Evolutionary conservation across 768 basidiomycete species (phyloP).

Genomic region (Tulasnella sp.): DNA sequence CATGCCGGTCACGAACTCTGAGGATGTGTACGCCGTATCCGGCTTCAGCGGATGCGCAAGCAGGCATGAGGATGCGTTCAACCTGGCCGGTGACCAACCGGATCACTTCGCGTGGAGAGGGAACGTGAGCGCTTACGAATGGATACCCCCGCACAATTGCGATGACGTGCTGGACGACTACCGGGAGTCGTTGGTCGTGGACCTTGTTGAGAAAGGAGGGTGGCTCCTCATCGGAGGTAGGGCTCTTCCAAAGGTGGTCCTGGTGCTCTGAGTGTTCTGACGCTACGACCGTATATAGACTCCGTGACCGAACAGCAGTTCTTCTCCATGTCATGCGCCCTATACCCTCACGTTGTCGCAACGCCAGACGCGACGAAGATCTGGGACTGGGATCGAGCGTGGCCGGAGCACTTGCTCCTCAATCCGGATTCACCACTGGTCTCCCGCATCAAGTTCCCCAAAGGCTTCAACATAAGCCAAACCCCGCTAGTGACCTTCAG

Average conservation of each 20-base stretch:
- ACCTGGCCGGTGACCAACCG: conserved; percentile 16
- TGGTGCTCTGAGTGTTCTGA: too few relatives aligned
- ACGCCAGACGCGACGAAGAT: conserved; percentile 54
- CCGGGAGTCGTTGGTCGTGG: conserved; percentile 51
- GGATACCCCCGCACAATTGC: neutral
- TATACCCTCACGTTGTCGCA: conserved; percentile 68
- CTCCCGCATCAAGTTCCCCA: conserved; percentile 51
- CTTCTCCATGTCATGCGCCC: conserved; percentile 68
- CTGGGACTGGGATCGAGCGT: conserved; percentile 61
- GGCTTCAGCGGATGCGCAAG: conserved; percentile 30
- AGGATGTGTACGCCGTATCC: conserved; percentile 21
- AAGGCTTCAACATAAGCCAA: conserved; percentile 55
- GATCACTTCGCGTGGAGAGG: conserved; percentile 10
- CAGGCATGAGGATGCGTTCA: conserved; percentile 19
- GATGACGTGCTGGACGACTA: neutral
- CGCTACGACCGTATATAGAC: too few relatives aligned
- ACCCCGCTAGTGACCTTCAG: conserved; percentile 71
- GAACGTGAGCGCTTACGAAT: conserved; percentile 26
- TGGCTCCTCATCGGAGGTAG: conserved; percentile 74
- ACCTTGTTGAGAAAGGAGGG: conserved; percentile 67
- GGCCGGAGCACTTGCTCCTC: conserved; percentile 68
- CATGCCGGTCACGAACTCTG: neutral
- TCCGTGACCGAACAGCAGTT: conserved; percentile 74
- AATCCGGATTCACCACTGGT: conserved; percentile 58
- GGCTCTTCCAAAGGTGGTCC: too few relatives aligned